Conservation (phyloP, 2,329 filamentous ascomycete species). For the Ramularia endophylla region DNA sequence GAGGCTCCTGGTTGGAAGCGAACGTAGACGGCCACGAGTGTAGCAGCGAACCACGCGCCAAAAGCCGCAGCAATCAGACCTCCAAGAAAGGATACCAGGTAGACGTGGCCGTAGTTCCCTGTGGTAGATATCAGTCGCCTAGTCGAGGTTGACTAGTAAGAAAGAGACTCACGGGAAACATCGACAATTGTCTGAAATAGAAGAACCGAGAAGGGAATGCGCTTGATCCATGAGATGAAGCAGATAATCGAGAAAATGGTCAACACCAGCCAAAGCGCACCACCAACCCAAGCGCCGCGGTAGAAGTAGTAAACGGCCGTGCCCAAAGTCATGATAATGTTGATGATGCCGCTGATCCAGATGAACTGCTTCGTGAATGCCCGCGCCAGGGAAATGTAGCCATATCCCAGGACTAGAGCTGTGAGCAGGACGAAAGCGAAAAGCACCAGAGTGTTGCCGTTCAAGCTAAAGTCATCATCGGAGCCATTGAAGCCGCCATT, state of each 20-base stretch:
- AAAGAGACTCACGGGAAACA: no score
- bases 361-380: slow-evolving; percentile 74
- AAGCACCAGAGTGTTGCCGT: slow-evolving; percentile 79
- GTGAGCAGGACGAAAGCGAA: slow-evolving; percentile 73
- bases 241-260: slow-evolving; percentile 72
- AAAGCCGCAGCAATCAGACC: slow-evolving; percentile 71
- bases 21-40: slow-evolving; percentile 78
- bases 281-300: slow-evolving; percentile 70
- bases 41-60: slow-evolving; percentile 79
- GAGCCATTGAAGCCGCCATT: slow-evolving; percentile 64
- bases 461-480: slow-evolving; percentile 60
- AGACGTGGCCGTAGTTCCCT: slow-evolving; percentile 77
- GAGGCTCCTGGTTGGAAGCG: slow-evolving; percentile 64
- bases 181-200: slow-evolving; percentile 86
- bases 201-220: slow-evolving; percentile 84
- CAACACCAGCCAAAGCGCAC: slow-evolving; percentile 82
- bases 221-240: slow-evolving; percentile 82
- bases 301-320: slow-evolving; percentile 83
- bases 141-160: no score
- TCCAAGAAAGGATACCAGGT: slow-evolving; percentile 76
- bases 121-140: no score
- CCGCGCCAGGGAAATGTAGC: slow-evolving; percentile 58
- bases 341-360: slow-evolving; percentile 85
- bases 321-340: slow-evolving; percentile 76
- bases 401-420: slow-evolving; percentile 67